Percentiles rank a stretch among this genome's conserved stretches.
These are phyloP conservation scores for Fomes fomentarius DNA, from an alignment of 1,284 basidiomycete species.

Conservation along the genomic window DNA sequence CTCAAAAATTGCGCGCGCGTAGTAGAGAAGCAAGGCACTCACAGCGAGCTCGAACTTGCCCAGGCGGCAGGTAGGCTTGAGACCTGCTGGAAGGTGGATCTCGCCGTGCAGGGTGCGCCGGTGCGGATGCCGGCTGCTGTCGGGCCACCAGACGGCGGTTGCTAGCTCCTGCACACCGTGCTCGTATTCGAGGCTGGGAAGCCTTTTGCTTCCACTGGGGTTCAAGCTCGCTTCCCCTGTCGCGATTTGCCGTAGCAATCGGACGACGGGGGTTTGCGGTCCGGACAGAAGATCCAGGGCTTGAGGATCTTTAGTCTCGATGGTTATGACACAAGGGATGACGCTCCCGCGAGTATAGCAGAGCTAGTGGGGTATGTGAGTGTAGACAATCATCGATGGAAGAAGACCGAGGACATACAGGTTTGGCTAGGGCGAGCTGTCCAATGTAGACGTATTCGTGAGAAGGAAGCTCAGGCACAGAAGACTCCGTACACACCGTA, in stretches of 20 bases:
- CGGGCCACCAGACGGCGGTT: slow-evolving; percentile 26
- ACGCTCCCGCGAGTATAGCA: slow-evolving; percentile 32
- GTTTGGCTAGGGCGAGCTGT: slow-evolving; percentile 30
- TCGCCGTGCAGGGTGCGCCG: slow-evolving; percentile 28
- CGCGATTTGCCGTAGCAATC: slow-evolving; percentile 27
- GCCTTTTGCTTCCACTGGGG: slow-evolving; percentile 3
- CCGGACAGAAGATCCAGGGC: slow-evolving; percentile 28
- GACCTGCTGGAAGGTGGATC: slow-evolving; percentile 26
- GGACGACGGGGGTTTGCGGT: slow-evolving; percentile 26
- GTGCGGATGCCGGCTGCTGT: slow-evolving; percentile 6
- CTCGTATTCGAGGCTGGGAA: slow-evolving; percentile 20
- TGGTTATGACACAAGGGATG: slow-evolving; percentile 26
- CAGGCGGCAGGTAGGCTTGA: slow-evolving; percentile 26
- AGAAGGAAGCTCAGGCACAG: background rate
- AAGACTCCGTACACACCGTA: slow-evolving; percentile 18
- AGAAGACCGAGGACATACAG: no score
- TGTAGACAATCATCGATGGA: no score
- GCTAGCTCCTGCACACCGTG: slow-evolving; percentile 15
- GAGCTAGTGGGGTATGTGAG: slow-evolving; percentile 20
- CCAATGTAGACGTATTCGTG: background rate
- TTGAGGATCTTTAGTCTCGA: slow-evolving; percentile 29
- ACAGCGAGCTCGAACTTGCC: slow-evolving; percentile 29
- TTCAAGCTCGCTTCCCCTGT: slow-evolving; percentile 10
- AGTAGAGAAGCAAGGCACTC: slow-evolving; percentile 5
- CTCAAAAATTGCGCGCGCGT: background rate